Evolutionary conservation across 176 grass and related monocot species (phyloP), one percentile per base, ranked within the genome.

Genomic region (Juncus effusus): DNA sequence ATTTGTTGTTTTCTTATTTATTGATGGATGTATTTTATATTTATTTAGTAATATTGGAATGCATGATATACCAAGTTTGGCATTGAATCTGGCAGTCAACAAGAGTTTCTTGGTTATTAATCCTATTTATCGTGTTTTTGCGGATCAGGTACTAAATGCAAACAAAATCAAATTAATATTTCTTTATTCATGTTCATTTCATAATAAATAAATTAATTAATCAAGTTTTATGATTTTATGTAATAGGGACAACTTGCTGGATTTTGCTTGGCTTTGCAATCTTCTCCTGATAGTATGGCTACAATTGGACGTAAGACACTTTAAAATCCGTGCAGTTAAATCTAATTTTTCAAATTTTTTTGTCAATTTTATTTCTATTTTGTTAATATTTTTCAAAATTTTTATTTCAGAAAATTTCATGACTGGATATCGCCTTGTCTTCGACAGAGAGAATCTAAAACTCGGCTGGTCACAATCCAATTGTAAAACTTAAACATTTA

Each of bases 401-500:
- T 59, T 28, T 28, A 28, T 28, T 1, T 82, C 83, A 90, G 94
- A 99, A 81, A 93, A 99, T 80, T 93, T 99, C 64, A 67, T 99
- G 78, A 87, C 82, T 15, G 95, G 94, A 10, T 90, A 99, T 73
- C 78, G 80, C 36, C 72, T 93, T 7, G 85, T 90, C 10, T 99
- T 90, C 40, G 83, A 99, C 69, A 82, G 86, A 84, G 89, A 99
- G 74, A 86, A 82, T 62, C 73, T 90, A 79, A 94, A 87, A 54
- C 62, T 99, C 51, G 85, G 89, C 36, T 99, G 89, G 89, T 78
- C 90, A 36, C 83, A 62, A 8, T 90, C 95, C 40, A 83, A 94
- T 72, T 94, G 95, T 94, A 89, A 94, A 85, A 50, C 37, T 11
- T 28, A 72, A 40, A 19, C 38, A 14, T 72, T 72, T 4, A 1